A percentile compares a stretch with the other conserved stretches of the same genome.
These are phyloP conservation scores for Aurinia saxatilis DNA, from an alignment of 345 rosid species.

Conservation along the genomic window DNA sequence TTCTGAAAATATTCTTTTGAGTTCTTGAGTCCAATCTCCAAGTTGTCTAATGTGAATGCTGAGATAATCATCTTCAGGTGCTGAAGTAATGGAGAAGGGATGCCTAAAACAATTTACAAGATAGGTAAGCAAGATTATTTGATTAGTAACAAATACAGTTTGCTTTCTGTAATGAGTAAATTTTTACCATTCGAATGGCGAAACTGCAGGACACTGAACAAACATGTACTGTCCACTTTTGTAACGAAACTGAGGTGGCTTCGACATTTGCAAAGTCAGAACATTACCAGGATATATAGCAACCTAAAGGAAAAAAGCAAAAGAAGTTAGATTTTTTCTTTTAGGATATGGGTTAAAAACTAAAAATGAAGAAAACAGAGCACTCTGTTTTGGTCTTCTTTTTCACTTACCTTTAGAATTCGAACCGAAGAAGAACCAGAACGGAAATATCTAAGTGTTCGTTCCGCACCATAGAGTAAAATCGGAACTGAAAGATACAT, in stretches of 20 bases:
- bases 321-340: background rate
- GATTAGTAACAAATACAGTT: background rate
- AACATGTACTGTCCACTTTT: conserved; percentile 99
- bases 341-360: too few relatives aligned
- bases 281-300: conserved; percentile 98
- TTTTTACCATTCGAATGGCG: conserved; percentile 89
- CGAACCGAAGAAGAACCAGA: conserved; percentile 77
- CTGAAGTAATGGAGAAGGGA: conserved; percentile 97
- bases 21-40: conserved; percentile 99
- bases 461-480: conserved; percentile 79
- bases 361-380: background rate
- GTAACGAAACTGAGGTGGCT: conserved; percentile 83
- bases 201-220: conserved; percentile 96
- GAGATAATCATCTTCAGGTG: conserved; percentile 88
- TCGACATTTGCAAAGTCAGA: conserved; percentile 90
- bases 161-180: background rate
- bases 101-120: conserved; percentile 53
- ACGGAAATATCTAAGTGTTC: conserved; percentile 81
- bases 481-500: conserved; percentile 92
- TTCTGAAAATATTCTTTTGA: conserved; percentile 69
- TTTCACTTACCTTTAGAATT: conserved; percentile 54
- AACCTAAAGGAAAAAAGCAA: conserved; percentile 39
- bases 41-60: conserved; percentile 93
- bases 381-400: background rate
- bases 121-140: background rate